A percentile compares a stretch with the other conserved stretches of the same genome.
Conservation (phyloP, 2,329 filamentous ascomycete species). For the Pseudogymnoascus sp. region DNA sequence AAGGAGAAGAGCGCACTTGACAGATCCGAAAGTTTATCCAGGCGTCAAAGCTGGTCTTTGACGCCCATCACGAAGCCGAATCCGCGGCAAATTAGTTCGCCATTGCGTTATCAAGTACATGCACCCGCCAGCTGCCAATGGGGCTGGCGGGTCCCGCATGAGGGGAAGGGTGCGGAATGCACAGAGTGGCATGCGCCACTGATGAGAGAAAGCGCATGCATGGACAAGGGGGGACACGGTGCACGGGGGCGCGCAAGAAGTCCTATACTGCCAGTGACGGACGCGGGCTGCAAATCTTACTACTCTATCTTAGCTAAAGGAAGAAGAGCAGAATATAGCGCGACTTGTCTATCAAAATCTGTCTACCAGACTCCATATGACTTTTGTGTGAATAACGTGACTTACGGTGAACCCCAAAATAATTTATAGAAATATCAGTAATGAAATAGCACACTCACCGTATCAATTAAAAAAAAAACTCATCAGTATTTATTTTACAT, state of each 20-base stretch:
- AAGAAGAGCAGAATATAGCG: constrained; percentile 7
- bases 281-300: constrained; percentile 1
- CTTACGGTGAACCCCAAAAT: neutral
- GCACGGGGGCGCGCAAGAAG: neutral
- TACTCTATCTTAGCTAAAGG: constrained; percentile 8
- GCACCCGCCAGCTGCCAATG: constrained; percentile 1
- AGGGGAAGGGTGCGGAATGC: neutral
- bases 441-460: neutral
- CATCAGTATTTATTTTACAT: neutral
- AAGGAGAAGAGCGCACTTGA: constrained; percentile 20
- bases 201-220: neutral
- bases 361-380: neutral
- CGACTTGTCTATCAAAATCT: constrained; percentile 8
- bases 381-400: neutral
- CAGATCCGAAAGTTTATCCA: constrained; percentile 17
- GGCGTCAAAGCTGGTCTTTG: constrained; percentile 21
- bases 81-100: constrained; percentile 21
- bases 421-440: neutral
- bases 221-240: neutral
- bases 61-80: constrained; percentile 25
- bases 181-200: neutral
- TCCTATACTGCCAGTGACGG: constrained; percentile 1
- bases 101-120: neutral
- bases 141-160: neutral
- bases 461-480: neutral